phyloP scores from a whole-genome alignment of 345 rosid species.

The Citrus reticulata region DNA sequence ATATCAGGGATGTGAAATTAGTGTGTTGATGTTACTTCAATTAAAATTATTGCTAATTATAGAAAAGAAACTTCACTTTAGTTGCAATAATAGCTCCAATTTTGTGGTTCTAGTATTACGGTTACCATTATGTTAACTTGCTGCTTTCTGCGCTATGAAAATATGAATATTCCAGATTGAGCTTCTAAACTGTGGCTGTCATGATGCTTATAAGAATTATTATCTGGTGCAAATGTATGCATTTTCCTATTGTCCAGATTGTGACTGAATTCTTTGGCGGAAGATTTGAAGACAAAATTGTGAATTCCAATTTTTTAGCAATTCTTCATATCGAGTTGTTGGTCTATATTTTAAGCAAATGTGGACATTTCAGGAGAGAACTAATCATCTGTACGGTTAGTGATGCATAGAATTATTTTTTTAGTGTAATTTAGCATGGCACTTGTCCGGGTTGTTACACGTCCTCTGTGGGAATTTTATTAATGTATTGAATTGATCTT shows the following conservation, averaged over 20 bases:
- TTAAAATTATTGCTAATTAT: background rate
- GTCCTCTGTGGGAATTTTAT: background rate
- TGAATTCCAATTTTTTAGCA: no score
- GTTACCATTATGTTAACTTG: background rate
- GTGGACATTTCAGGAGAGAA: background rate
- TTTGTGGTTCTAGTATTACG: background rate
- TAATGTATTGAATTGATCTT: background rate
- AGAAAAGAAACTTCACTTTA: background rate
- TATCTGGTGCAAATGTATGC: background rate
- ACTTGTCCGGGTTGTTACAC: background rate
- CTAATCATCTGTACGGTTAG: background rate
- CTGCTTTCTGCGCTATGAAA: background rate
- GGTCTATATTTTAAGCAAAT: background rate
- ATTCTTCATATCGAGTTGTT: no score
- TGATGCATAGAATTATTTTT: background rate
- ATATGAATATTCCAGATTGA: background rate
- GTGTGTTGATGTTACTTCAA: background rate
- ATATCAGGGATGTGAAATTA: background rate
- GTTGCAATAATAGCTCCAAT: background rate
- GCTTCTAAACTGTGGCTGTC: background rate
- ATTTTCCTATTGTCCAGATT: no score
- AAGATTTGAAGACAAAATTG: no score
- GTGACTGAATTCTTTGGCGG: no score
- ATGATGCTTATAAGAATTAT: background rate
- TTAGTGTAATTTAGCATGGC: background rate